Base-by-base conservation (phyloP, 306 rosid genomes). In the Begonia peltatifolia region DNA sequence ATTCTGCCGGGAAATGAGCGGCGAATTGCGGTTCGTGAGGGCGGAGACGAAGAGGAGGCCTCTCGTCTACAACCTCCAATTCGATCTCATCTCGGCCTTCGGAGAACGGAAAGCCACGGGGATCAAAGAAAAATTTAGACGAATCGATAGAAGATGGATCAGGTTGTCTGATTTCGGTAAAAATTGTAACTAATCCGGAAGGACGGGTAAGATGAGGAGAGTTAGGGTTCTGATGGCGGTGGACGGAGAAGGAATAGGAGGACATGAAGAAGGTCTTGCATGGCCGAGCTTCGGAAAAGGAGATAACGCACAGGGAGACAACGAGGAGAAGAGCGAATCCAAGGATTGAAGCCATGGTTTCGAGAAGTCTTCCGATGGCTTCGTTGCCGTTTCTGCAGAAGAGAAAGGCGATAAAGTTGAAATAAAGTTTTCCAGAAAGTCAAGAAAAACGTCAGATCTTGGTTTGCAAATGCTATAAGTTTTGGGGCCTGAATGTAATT, bases 201-300 rank as follows among this genome's bases (percentile, higher is more conserved):
- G 68, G 47, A 55, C 68, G 58, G 10, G 64, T 25, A 38, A 66
- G 41, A 22, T 72, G 59, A 49, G 56, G 67, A 61, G 62, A 59
- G 53, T 62, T 25, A 30, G 66, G 68, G 71, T 63, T 51, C 35
- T 66, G 74, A 70, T 62, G 72, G 20, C 69, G 81, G 13, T 55
- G 61, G 56, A 80, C 47, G 60, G 87, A 68, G 76, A 87, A 57
- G 13, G 89, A 75, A 75, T 77, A 80, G 41, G 87, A 79, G 17
- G 93, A 80, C 61, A 87, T 54, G 61, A 80, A 58, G 64, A 78
- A 64, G 62, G 88, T 71, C 20, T 84, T 79, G 77, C 95, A 83
- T 9, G 93, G 95, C 14, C 95, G 72, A 0, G 89, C 93, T 52
- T 74, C 15, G 23, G 71, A 69, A 1, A 69, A 43, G 54, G 68